A percentile compares a stretch with the other conserved stretches of the same genome.
Evolutionary conservation across 306 rosid species (phyloP).

Genomic region (Lotus japonicus): DNA sequence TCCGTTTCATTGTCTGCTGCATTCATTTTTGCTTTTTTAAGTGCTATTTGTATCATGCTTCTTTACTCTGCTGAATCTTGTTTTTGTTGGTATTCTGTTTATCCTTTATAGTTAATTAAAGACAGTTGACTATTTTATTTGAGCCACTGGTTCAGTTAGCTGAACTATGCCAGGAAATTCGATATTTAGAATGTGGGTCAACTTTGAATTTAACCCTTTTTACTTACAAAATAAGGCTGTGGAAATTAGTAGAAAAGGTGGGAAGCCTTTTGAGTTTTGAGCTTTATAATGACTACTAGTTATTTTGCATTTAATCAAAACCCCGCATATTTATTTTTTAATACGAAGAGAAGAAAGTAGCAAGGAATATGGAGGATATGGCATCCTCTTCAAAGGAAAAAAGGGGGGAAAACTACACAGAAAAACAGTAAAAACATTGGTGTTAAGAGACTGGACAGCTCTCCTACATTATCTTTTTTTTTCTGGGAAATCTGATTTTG

Average conservation of each 20-base stretch:
- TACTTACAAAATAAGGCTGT: not conserved
- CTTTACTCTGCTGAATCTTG: not conserved
- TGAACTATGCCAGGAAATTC: not conserved
- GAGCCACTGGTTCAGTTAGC: not conserved
- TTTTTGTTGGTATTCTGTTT: not conserved
- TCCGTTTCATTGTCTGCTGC: not conserved
- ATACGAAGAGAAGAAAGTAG: not conserved
- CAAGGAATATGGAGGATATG: not conserved
- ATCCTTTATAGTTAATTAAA: not conserved
- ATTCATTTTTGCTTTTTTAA: not conserved
- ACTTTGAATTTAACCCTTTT: not conserved
- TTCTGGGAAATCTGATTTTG: not conserved
- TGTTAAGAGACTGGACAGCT: not conserved
- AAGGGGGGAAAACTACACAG: not conserved
- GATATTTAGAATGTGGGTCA: not conserved
- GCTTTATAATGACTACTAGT: not conserved
- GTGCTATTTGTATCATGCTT: not conserved
- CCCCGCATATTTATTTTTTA: not conserved
- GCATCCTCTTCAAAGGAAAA: not conserved
- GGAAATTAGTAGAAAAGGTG: not conserved
- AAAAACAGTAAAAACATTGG: not conserved
- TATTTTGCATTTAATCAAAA: constrained; percentile 11
- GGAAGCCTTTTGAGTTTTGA: not conserved
- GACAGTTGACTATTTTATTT: not conserved
- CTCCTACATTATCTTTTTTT: not conserved